Evolutionary conservation across 192 early-diverging fungal species (phyloP).

Genomic region (Backusella luteola): DNA sequence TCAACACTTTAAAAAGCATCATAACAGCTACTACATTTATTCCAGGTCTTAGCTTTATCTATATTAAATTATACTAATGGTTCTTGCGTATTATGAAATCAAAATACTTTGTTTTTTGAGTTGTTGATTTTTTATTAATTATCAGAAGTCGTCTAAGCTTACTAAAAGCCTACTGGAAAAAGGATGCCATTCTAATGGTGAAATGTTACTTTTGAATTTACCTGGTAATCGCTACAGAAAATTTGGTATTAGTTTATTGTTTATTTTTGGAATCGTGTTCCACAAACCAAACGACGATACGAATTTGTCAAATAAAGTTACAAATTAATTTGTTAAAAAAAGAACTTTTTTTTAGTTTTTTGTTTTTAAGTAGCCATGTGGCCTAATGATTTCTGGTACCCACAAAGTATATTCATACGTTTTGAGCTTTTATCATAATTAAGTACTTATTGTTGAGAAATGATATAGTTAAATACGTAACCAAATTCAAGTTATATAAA

Average conservation of each 20-base stretch:
- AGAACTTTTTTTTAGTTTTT: not conserved
- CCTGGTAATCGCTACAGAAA: not conserved
- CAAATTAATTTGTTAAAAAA: not conserved
- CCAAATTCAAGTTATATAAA: not conserved
- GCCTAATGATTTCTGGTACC: not conserved
- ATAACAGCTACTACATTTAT: not conserved
- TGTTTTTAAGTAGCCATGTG: not conserved
- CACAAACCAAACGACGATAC: not conserved
- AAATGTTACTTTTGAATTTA: not conserved
- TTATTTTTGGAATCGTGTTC: not conserved
- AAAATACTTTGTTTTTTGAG: not conserved
- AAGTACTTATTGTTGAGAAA: not conserved
- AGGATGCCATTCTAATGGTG: no score
- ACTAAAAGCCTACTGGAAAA: not conserved
- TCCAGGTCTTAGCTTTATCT: not conserved
- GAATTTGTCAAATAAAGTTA: not conserved
- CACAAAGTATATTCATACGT: not conserved
- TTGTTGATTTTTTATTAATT: not conserved
- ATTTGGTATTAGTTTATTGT: not conserved
- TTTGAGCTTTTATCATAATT: not conserved
- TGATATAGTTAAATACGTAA: not conserved
- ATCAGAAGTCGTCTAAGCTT: not conserved
- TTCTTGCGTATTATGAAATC: not conserved
- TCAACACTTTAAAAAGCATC: not conserved
- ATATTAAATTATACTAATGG: not conserved